A percentile compares a stretch with the other conserved stretches of the same genome.
Conservation (phyloP, 2,329 filamentous ascomycete genomes). For the Purpureocillium lavendulum region DNA sequence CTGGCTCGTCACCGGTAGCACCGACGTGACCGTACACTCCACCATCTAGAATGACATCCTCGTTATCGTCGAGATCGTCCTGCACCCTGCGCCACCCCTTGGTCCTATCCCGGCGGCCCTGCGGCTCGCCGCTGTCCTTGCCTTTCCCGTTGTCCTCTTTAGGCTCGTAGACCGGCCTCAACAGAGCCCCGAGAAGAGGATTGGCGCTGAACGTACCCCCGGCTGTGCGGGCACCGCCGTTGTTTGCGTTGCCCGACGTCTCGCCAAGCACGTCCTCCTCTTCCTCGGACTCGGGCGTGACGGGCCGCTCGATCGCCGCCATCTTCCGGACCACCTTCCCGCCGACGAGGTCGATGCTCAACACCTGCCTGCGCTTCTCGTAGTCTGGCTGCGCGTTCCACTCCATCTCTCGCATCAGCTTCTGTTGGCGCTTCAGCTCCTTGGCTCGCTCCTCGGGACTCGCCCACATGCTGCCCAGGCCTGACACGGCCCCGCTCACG, state of each 20-base stretch:
- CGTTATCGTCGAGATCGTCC: slow-evolving; percentile 51
- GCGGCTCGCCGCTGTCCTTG: slow-evolving; percentile 15
- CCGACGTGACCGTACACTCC: slow-evolving; percentile 35
- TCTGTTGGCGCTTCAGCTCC: slow-evolving; percentile 80
- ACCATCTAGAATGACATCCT: slow-evolving; percentile 49
- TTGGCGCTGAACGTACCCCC: slow-evolving; percentile 61
- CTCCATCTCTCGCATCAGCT: slow-evolving; percentile 73
- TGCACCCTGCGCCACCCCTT: slow-evolving; percentile 52
- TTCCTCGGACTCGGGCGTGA: slow-evolving; percentile 40
- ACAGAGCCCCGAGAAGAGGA: slow-evolving; percentile 55
- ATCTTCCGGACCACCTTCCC: slow-evolving; percentile 69
- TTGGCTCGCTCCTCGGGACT: slow-evolving; percentile 72
- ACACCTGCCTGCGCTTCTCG: slow-evolving; percentile 77
- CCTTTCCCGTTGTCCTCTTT: slow-evolving; percentile 38
- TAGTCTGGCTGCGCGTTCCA: slow-evolving; percentile 81
- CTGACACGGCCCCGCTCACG: slow-evolving; percentile 34
- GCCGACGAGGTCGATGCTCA: slow-evolving; percentile 75
- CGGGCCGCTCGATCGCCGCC: slow-evolving; percentile 51
- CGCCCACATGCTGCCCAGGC: slow-evolving; percentile 62
- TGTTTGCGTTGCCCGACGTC: slow-evolving; percentile 23
- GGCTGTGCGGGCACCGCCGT: slow-evolving; percentile 11
- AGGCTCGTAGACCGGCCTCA: slow-evolving; percentile 52
- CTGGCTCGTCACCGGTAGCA: slow-evolving; percentile 25
- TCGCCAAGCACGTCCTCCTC: slow-evolving; percentile 22
- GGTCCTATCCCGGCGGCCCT: slow-evolving; percentile 32